Base-by-base conservation (phyloP, 2,329 filamentous ascomycete genomes). In the Arthroderma uncinatum region DNA sequence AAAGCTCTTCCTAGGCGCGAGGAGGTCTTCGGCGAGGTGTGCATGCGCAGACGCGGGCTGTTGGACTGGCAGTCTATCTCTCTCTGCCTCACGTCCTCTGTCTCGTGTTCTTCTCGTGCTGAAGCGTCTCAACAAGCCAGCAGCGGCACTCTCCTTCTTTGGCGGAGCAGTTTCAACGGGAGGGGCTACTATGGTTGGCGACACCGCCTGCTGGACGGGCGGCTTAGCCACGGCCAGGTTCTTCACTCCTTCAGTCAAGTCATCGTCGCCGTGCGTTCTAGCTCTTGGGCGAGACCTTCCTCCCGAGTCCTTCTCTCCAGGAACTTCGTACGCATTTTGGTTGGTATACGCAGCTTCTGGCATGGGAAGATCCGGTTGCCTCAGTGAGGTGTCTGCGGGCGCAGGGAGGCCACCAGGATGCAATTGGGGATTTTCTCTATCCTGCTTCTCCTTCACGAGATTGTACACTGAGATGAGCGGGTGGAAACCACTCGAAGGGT, bases 391-490 rank as follows among this genome's bases (percentile, higher is more conserved):
- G 54, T 86, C 79, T 42, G 78, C 76, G 23, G 82, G 74, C 44
- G 76, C 73, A 19, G 76, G 76, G 28, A 80, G 66, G 57, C 80
- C 79, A 21, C 82, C 81, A 53, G 84, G 81, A 59, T 83, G 84
- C 19, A 37, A 28, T 37, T 34, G 50, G 28, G 50, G 50, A 48
- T 76, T 73, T 65, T 97, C 91, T 36, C 89, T 83, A 53, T 94
- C 89, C 62, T 89, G 83, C 74, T 97, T 97, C 75, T 98, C 93
- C 63, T 83, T 85, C n/a, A 95, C 93, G 2, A 98, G 80, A 66
- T 95, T 95, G 71, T 98, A 98, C 12, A 98, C 85, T 1, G 93
- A 97, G 6, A 97, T 78, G 12, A 97, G 77, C 6, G 93, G 93
- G 65, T 87, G 92, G 70, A 88, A 98, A 2, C 93, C 93, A 70